phyloP scores from a whole-genome alignment of 345 rosid genomes.

The Erysimum cheiranthoides region DNA sequence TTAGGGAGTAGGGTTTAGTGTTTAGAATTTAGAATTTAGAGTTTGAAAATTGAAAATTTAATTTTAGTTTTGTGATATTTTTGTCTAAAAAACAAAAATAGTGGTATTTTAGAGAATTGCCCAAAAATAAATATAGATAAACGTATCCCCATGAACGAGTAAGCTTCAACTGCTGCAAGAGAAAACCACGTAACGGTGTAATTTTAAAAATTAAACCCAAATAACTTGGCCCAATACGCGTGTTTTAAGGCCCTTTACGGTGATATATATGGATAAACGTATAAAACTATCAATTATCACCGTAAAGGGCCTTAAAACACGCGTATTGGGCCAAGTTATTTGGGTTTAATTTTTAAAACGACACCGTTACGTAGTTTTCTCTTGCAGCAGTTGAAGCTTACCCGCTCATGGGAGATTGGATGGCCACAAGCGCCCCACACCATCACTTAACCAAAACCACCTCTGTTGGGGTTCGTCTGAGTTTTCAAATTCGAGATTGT shows the following conservation, averaged over 20 bases:
- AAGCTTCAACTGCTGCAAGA: slow-evolving; percentile 25
- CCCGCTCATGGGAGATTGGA: slow-evolving; percentile 45
- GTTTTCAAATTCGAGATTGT: slow-evolving; percentile 12
- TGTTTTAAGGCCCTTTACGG: not conserved
- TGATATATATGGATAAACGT: not conserved
- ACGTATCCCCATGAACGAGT: slow-evolving; percentile 44
- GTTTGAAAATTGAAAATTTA: too few relatives aligned
- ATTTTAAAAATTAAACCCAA: slow-evolving; percentile 12
- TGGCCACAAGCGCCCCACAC: slow-evolving; percentile 47
- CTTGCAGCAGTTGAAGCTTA: slow-evolving; percentile 29
- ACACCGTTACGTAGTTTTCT: not conserved
- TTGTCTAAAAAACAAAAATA: too few relatives aligned
- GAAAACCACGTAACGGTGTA: not conserved
- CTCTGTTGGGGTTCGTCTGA: slow-evolving; percentile 6
- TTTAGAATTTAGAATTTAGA: too few relatives aligned
- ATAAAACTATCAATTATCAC: not conserved
- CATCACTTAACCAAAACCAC: slow-evolving; percentile 31
- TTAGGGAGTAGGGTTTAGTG: too few relatives aligned
- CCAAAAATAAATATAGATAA: too few relatives aligned
- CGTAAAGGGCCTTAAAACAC: not conserved
- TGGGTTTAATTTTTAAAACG: slow-evolving; percentile 16
- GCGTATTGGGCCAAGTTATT: not conserved
- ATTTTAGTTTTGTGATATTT: too few relatives aligned
- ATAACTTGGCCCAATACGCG: not conserved
- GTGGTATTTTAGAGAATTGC: too few relatives aligned